Conservation (phyloP, 352 stramenopile genomes). For the Pythium diclinum region DNA sequence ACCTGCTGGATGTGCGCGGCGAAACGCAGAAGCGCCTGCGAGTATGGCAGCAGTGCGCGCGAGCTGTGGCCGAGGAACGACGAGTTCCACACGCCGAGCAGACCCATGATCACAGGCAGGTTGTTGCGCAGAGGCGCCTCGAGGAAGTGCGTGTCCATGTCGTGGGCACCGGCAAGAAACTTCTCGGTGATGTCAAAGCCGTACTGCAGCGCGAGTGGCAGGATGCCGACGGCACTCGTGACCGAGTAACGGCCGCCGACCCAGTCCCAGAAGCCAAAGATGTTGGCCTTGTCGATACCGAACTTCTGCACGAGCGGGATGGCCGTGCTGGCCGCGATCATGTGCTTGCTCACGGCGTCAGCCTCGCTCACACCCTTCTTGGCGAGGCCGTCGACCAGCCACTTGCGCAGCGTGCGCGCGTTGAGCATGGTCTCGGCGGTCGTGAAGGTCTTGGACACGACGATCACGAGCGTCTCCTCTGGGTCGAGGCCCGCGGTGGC, state of each 20-base stretch:
- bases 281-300: slow-evolving; percentile 93
- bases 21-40: slow-evolving; percentile 94
- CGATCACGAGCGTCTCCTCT: slow-evolving; percentile 94
- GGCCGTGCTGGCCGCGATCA: slow-evolving; percentile 88
- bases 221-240: slow-evolving; percentile 95
- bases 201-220: slow-evolving; percentile 96
- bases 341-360: slow-evolving; percentile 92
- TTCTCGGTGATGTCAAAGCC: slow-evolving; percentile 89
- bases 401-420: slow-evolving; percentile 93
- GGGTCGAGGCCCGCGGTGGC: slow-evolving; percentile 90
- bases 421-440: slow-evolving; percentile 99
- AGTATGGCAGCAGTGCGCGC: slow-evolving; percentile 91
- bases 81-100: slow-evolving; percentile 98
- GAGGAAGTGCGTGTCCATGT: slow-evolving; percentile 98
- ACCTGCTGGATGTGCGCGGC: slow-evolving; percentile 98
- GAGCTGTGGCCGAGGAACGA: slow-evolving; percentile 95
- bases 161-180: slow-evolving; percentile 95
- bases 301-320: slow-evolving; percentile 88
- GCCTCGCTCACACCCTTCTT: slow-evolving; percentile 75
- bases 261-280: slow-evolving; percentile 99
- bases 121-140: slow-evolving; percentile 91
- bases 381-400: slow-evolving; percentile 92
- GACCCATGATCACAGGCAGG: slow-evolving; percentile 95
- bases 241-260: slow-evolving; percentile 97
- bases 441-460: slow-evolving; percentile 99